Conservation (phyloP, 2,329 filamentous ascomycete species). For the Monilinia aucupariae region DNA sequence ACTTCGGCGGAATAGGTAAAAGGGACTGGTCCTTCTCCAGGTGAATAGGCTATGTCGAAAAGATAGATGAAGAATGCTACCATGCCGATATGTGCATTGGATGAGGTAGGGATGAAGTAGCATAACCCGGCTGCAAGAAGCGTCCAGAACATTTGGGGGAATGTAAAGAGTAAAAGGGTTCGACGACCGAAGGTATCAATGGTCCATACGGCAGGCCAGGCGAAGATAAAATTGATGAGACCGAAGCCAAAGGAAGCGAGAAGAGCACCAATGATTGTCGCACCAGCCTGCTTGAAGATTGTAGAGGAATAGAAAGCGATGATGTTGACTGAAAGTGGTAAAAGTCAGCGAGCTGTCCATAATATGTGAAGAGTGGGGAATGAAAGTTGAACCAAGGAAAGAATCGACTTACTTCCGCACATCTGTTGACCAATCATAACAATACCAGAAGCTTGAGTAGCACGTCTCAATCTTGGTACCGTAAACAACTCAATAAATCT, state of each 20-base stretch:
- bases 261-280: slow-evolving; percentile 49
- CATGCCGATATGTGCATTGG: slow-evolving; percentile 44
- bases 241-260: slow-evolving; percentile 62
- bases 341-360: not conserved
- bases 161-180: slow-evolving; percentile 57
- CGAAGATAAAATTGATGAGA: slow-evolving; percentile 57
- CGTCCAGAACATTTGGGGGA: slow-evolving; percentile 63
- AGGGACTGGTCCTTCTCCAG: slow-evolving; percentile 57
- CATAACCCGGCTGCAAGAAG: slow-evolving; percentile 58
- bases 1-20: slow-evolving; percentile 60
- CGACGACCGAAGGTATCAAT: slow-evolving; percentile 64
- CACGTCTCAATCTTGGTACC: slow-evolving; percentile 62
- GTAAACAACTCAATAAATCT: slow-evolving; percentile 64
- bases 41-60: slow-evolving; percentile 61
- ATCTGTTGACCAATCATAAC: slow-evolving; percentile 51
- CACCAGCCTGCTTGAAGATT: slow-evolving; percentile 54
- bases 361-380: not conserved
- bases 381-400: slow-evolving; percentile 37
- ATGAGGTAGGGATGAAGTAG: slow-evolving; percentile 43
- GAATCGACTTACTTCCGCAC: slow-evolving; percentile 18
- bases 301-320: slow-evolving; percentile 71
- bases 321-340: slow-evolving; percentile 46
- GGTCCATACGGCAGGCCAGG: slow-evolving; percentile 52
- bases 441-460: slow-evolving; percentile 68
- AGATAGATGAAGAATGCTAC: slow-evolving; percentile 60